Conservation (phyloP, 2,329 filamentous ascomycete species). For the Ilyonectria robusta region DNA sequence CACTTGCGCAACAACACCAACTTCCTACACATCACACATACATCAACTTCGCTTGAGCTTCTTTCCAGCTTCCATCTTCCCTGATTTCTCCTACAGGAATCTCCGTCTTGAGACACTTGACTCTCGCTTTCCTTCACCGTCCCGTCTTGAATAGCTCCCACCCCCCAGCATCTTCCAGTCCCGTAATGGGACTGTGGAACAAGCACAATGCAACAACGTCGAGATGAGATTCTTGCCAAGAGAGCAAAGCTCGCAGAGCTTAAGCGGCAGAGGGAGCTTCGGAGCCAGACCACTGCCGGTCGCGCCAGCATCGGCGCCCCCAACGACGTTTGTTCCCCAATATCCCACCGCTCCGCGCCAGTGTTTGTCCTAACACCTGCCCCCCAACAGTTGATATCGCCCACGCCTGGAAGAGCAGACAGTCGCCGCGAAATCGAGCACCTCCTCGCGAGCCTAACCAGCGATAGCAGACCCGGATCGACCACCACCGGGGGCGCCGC, state of each 20-base stretch:
- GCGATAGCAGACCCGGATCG: constrained; percentile 80
- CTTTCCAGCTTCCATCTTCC: background rate
- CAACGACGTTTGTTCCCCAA: constrained; percentile 74
- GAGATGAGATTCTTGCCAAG: constrained; percentile 97
- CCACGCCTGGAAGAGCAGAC: constrained; percentile 78
- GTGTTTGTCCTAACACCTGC: constrained; percentile 27
- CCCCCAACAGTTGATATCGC: constrained; percentile 68
- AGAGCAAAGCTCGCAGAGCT: constrained; percentile 97
- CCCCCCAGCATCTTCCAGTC: constrained; percentile 46
- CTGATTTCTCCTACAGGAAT: background rate
- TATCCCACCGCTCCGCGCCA: constrained; percentile 32
- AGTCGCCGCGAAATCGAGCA: constrained; percentile 84
- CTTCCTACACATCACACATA: constrained; percentile 5
- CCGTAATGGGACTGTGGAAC: constrained; percentile 64
- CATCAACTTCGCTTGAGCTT: background rate
- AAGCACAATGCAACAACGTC: constrained; percentile 79
- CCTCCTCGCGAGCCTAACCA: constrained; percentile 87
- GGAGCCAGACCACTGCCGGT: constrained; percentile 80
- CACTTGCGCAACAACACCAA: constrained; percentile 5
- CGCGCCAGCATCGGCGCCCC: constrained; percentile 78
- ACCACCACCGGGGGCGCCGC: constrained; percentile 74
- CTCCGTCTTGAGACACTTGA: constrained; percentile 5
- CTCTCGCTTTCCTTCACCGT: constrained; percentile 9
- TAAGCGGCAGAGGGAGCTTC: constrained; percentile 89
- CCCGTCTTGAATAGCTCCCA: constrained; percentile 39